Conservation (phyloP, 2,329 filamentous ascomycete species). For the Fusarium albidum region DNA sequence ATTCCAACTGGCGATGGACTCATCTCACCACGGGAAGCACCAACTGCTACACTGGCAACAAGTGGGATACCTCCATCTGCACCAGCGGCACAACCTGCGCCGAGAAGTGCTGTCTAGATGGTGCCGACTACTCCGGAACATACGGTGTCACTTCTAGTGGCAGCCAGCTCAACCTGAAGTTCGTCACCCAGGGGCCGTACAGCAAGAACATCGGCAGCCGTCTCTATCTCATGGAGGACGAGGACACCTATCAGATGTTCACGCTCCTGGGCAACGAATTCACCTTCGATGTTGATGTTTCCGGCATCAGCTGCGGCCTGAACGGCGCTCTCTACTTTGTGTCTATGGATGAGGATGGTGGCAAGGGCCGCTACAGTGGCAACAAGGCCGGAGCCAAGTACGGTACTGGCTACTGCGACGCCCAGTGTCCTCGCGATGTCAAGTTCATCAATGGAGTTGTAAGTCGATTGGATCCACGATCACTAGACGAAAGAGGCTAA, state of each 20-base stretch:
- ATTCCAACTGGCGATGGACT: slow-evolving; percentile 70
- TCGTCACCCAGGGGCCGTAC: slow-evolving; percentile 61
- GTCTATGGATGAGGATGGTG: slow-evolving; percentile 67
- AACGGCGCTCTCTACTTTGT: slow-evolving; percentile 77
- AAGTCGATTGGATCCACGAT: slow-evolving; percentile 20
- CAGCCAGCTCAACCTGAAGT: slow-evolving; percentile 61
- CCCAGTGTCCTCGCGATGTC: slow-evolving; percentile 62
- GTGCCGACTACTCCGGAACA: slow-evolving; percentile 59
- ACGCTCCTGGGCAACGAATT: slow-evolving; percentile 73
- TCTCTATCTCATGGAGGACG: slow-evolving; percentile 70
- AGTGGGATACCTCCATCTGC: slow-evolving; percentile 53
- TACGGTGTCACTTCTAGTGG: slow-evolving; percentile 63
- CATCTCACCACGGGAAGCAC: slow-evolving; percentile 55
- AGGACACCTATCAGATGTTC: slow-evolving; percentile 71
- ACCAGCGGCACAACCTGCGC: slow-evolving; percentile 54
- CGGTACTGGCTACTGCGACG: slow-evolving; percentile 65
- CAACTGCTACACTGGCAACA: slow-evolving; percentile 67
- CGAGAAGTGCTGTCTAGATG: slow-evolving; percentile 60
- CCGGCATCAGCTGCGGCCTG: slow-evolving; percentile 71
- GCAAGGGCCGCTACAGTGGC: slow-evolving; percentile 56
- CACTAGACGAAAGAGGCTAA: slow-evolving; percentile 40
- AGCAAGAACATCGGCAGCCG: slow-evolving; percentile 62
- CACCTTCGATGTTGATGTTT: slow-evolving; percentile 77
- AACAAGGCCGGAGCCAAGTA: slow-evolving; percentile 66
- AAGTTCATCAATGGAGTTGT: slow-evolving; percentile 66